phyloP scores from a whole-genome alignment of 2,329 filamentous ascomycete species.

The Cadophora sp. region DNA sequence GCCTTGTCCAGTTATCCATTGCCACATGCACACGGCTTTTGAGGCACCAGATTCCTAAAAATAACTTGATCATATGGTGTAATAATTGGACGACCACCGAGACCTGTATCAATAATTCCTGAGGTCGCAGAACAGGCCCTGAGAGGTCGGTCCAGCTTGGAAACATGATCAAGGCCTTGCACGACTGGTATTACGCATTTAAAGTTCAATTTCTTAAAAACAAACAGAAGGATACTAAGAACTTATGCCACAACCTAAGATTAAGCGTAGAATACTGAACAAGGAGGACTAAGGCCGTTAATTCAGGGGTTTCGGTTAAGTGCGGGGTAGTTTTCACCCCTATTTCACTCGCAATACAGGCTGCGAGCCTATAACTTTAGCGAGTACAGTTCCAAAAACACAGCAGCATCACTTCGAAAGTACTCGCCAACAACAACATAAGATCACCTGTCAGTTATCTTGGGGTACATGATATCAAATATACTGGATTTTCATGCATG shows the following conservation, averaged over 20 bases:
- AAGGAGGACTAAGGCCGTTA: no score
- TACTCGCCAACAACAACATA: not conserved
- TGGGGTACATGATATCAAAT: no score
- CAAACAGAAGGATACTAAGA: not conserved
- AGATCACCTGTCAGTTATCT: no score
- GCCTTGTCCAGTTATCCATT: no score
- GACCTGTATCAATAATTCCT: not conserved
- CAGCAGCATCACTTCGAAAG: not conserved
- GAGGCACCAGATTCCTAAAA: not conserved
- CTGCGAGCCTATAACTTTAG: not conserved
- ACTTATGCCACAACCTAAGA: not conserved
- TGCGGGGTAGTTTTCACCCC: not conserved
- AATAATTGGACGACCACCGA: not conserved
- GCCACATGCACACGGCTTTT: not conserved
- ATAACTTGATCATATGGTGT: not conserved
- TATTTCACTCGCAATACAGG: not conserved
- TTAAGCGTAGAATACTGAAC: not conserved
- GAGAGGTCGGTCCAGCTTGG: not conserved
- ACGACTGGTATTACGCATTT: not conserved
- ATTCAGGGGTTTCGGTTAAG: not conserved
- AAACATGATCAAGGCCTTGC: not conserved
- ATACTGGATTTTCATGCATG: no score
- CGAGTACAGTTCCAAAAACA: not conserved
- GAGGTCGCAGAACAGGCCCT: not conserved
- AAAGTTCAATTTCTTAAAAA: not conserved